Percentiles rank a stretch among this genome's conserved stretches.
Evolutionary conservation across 352 stramenopile genomes (phyloP).

Genomic region (Globisporangium acanthophoron): DNA sequence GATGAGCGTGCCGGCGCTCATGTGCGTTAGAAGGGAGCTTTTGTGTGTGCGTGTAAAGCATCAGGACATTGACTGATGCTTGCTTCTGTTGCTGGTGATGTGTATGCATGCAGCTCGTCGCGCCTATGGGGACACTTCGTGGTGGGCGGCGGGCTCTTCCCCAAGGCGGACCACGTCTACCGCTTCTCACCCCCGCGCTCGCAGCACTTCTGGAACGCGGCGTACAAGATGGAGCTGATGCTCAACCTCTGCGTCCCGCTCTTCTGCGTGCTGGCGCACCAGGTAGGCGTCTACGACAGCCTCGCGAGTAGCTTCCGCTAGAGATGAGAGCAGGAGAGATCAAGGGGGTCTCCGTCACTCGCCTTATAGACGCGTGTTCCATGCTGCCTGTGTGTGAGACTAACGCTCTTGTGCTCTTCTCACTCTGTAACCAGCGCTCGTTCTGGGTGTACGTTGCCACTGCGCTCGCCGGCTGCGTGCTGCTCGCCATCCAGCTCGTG

Average conservation of each 20-base stretch:
- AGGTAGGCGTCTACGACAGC: conserved; percentile 35
- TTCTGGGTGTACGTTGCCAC: conserved; percentile 78
- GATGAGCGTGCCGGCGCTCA: conserved; percentile 72
- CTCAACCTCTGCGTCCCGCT: conserved; percentile 70
- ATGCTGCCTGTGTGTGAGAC: neutral
- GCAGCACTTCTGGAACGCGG: conserved; percentile 73
- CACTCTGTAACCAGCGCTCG: conserved; percentile 33
- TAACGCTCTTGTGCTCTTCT: neutral
- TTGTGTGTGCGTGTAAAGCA: neutral
- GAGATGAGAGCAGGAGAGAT: no score
- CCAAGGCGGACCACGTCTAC: conserved; percentile 75
- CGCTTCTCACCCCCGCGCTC: conserved; percentile 65
- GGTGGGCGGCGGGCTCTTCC: conserved; percentile 60
- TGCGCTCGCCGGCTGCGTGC: conserved; percentile 43
- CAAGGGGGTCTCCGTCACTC: conserved; percentile 6
- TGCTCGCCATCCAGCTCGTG: conserved; percentile 61
- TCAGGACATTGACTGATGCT: neutral
- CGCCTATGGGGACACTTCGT: conserved; percentile 73
- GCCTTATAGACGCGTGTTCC: conserved; percentile 5
- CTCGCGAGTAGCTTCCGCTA: conserved; percentile 1
- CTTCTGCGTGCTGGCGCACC: conserved; percentile 74
- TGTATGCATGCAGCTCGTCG: conserved; percentile 37
- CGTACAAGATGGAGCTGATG: conserved; percentile 78
- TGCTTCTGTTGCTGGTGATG: neutral
- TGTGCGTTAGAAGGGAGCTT: conserved; percentile 27